These are phyloP conservation scores for Lactifluus subvellereus DNA, from an alignment of 768 basidiomycete genomes.

Conservation along the genomic window DNA sequence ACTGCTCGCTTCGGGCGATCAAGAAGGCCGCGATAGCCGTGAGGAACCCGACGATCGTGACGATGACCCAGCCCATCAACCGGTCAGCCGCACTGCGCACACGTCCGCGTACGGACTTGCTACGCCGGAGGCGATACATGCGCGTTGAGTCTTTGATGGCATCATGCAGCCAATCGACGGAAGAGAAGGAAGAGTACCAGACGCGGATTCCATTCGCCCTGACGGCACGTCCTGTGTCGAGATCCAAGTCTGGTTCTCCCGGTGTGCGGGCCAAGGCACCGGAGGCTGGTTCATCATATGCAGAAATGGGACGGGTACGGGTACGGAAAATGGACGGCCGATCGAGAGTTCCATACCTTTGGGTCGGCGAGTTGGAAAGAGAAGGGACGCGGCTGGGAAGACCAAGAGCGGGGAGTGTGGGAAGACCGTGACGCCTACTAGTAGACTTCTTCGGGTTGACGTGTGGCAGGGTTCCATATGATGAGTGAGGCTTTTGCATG, in stretches of 20 bases:
- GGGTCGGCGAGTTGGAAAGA: constrained; percentile 35
- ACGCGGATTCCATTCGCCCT: constrained; percentile 85
- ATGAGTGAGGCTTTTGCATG: constrained; percentile 27
- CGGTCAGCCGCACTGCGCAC: constrained; percentile 64
- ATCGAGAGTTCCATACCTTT: constrained; percentile 27
- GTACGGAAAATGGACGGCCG: constrained; percentile 37
- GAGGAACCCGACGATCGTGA: constrained; percentile 81
- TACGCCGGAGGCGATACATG: constrained; percentile 61
- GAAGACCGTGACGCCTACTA: constrained; percentile 34
- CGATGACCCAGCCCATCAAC: constrained; percentile 82
- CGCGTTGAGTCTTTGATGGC: constrained; percentile 89
- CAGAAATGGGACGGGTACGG: constrained; percentile 57
- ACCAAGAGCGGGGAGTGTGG: constrained; percentile 35
- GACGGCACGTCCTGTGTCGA: constrained; percentile 43
- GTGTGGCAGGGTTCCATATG: constrained; percentile 51
- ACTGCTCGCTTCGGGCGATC: constrained; percentile 80
- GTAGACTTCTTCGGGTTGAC: constrained; percentile 11
- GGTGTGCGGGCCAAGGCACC: constrained; percentile 32
- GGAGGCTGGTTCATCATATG: constrained; percentile 52
- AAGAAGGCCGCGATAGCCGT: constrained; percentile 84
- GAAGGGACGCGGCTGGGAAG: constrained; percentile 27
- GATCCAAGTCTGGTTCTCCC: constrained; percentile 31
- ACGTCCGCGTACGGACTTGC: constrained; percentile 64
- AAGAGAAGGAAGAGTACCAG: constrained; percentile 88
- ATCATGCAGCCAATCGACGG: constrained; percentile 96